Percentiles rank a stretch among this genome's conserved stretches.
Conservation (phyloP, 179 eudicot genomes). For the Beta lomatogona region DNA sequence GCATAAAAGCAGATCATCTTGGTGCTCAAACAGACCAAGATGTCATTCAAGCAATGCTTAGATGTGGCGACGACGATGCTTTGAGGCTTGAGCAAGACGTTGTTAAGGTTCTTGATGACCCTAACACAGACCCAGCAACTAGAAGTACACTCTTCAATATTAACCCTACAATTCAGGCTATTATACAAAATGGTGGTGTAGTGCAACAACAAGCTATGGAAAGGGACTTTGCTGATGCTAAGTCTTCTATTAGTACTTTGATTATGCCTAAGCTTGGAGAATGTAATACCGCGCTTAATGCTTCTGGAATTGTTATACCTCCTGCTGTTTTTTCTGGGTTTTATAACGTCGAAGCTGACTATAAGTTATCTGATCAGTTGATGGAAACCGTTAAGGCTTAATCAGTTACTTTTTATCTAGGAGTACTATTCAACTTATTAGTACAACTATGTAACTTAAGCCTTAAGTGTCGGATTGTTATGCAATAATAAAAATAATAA, state of each 20-base stretch:
- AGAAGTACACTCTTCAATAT: background rate
- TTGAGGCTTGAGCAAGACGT: background rate
- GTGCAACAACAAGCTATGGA: background rate
- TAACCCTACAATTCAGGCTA: background rate
- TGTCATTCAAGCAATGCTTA: background rate
- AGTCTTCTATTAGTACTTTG: background rate
- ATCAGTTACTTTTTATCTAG: background rate
- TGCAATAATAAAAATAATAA: background rate
- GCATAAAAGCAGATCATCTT: background rate
- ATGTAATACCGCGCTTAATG: background rate
- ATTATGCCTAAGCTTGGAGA: no score
- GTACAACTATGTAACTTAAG: background rate
- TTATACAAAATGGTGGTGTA: background rate
- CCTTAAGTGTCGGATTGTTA: background rate
- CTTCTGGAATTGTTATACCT: constrained; percentile 16
- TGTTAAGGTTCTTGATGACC: background rate
- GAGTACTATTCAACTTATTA: no score
- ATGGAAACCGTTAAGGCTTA: background rate
- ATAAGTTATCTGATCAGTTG: constrained; percentile 1
- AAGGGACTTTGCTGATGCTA: background rate
- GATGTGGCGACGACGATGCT: background rate
- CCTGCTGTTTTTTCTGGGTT: constrained; percentile 19
- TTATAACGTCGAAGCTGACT: constrained; percentile 12
- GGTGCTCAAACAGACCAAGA: background rate
- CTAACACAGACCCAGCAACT: background rate